Evolutionary conservation across 352 stramenopile species (phyloP).

Genomic region (Phytophthora vignae): DNA sequence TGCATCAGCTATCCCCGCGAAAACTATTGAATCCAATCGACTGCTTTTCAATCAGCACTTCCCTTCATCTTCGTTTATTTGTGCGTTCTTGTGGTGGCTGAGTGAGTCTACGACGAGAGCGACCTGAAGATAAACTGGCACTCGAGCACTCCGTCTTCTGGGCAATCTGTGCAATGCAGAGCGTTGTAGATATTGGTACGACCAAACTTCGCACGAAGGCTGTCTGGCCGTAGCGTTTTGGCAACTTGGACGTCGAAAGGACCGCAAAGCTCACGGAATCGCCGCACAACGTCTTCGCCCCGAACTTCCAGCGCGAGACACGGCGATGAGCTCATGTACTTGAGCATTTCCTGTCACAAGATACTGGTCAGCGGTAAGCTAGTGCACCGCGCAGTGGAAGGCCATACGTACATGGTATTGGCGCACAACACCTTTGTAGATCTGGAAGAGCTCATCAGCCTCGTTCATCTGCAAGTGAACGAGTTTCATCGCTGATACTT

Average conservation of each 20-base stretch:
- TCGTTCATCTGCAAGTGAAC: slow-evolving; percentile 82
- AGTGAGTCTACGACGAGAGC: slow-evolving; percentile 31
- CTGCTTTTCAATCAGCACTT: background rate
- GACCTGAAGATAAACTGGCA: slow-evolving; percentile 90
- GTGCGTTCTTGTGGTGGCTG: background rate
- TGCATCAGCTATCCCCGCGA: background rate
- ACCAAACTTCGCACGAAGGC: slow-evolving; percentile 91
- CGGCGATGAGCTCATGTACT: slow-evolving; percentile 91
- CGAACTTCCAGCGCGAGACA: slow-evolving; percentile 92
- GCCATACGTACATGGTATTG: slow-evolving; percentile 70
- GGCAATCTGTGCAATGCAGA: slow-evolving; percentile 94
- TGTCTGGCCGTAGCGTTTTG: slow-evolving; percentile 82
- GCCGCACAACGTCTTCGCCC: slow-evolving; percentile 77
- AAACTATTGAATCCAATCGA: slow-evolving; percentile 26
- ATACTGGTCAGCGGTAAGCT: slow-evolving; percentile 1
- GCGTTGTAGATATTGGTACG: slow-evolving; percentile 87
- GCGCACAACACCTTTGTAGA: slow-evolving; percentile 81
- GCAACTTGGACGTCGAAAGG: slow-evolving; percentile 93
- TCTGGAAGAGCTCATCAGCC: slow-evolving; percentile 92
- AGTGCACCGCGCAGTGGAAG: background rate
- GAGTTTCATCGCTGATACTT: slow-evolving; percentile 90
- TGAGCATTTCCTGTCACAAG: slow-evolving; percentile 75
- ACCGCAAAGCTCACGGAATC: slow-evolving; percentile 87
- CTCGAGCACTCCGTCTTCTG: slow-evolving; percentile 92
- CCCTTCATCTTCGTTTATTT: slow-evolving; percentile 7